Conservation (phyloP, 306 rosid species). For the Prunus dulcis region DNA sequence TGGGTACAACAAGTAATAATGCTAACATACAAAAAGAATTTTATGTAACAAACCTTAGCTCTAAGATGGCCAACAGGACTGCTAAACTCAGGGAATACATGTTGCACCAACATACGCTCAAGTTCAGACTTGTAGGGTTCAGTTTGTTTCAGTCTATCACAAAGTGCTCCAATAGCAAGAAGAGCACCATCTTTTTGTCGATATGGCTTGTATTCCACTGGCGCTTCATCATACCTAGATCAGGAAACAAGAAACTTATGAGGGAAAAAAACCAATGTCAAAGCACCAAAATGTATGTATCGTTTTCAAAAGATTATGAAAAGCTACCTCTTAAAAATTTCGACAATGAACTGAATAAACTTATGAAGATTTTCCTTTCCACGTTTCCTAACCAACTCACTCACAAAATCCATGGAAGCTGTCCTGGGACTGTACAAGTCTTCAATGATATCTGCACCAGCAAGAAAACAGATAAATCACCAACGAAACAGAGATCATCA, state of each 20-base stretch:
- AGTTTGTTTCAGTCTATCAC: slow-evolving; percentile 91
- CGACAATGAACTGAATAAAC: slow-evolving; percentile 81
- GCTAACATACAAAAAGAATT: slow-evolving; percentile 6
- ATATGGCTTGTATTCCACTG: slow-evolving; percentile 70
- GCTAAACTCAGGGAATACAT: slow-evolving; percentile 92
- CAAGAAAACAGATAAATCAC: slow-evolving; percentile 23
- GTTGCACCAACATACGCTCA: slow-evolving; percentile 94
- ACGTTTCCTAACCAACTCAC: slow-evolving; percentile 90
- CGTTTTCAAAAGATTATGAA: neutral
- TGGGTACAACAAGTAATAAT: neutral
- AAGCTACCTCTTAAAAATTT: slow-evolving; percentile 68
- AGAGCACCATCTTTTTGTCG: slow-evolving; percentile 97
- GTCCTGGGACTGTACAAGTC: slow-evolving; percentile 97
- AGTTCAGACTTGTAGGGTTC: slow-evolving; percentile 96
- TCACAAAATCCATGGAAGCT: slow-evolving; percentile 96
- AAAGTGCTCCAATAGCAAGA: slow-evolving; percentile 95
- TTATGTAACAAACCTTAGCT: slow-evolving; percentile 65
- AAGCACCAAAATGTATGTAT: slow-evolving; percentile 10
- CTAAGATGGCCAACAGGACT: slow-evolving; percentile 95
- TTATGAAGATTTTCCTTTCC: slow-evolving; percentile 94
- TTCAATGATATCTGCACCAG: slow-evolving; percentile 79
- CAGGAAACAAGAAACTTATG: slow-evolving; percentile 3
- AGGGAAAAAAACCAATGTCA: neutral
- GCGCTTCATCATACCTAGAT: slow-evolving; percentile 79
- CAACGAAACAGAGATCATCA: neutral